phyloP scores from a whole-genome alignment of 2,329 filamentous ascomycete genomes.

The Zasmidium angulare region DNA sequence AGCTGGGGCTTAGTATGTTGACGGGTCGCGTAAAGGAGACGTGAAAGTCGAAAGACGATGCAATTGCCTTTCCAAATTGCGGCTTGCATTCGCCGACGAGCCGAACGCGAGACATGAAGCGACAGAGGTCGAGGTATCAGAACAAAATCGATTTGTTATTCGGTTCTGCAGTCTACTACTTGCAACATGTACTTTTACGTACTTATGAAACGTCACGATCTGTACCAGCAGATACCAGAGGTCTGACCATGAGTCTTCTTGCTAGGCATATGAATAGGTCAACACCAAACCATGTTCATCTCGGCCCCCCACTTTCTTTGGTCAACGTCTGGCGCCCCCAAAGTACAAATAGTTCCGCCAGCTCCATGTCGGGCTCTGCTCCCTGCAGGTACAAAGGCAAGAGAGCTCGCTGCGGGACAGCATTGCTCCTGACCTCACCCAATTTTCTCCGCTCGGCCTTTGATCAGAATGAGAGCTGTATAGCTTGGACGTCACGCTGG shows the following conservation, averaged over 20 bases:
- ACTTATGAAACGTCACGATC: background rate
- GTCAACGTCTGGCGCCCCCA: background rate
- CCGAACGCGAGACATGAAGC: background rate
- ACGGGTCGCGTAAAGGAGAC: too few relatives aligned
- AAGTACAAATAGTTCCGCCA: background rate
- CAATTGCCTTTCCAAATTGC: too few relatives aligned
- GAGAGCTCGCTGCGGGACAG: background rate
- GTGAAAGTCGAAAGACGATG: background rate
- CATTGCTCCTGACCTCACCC: conserved; percentile 7
- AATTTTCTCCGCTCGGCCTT: conserved; percentile 19
- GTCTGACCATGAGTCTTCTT: too few relatives aligned
- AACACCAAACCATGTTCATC: background rate
- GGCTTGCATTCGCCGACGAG: background rate
- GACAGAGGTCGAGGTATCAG: too few relatives aligned
- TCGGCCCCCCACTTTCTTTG: background rate
- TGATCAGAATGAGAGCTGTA: conserved; percentile 17
- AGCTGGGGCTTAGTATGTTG: too few relatives aligned
- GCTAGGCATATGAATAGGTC: too few relatives aligned
- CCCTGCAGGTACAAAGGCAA: background rate
- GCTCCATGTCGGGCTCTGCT: background rate
- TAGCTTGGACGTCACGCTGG: background rate
- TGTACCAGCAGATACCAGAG: too few relatives aligned
- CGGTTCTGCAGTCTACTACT: too few relatives aligned
- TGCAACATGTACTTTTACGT: too few relatives aligned
- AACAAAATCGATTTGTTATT: too few relatives aligned